Percentiles rank a stretch among this genome's conserved stretches.
Evolutionary conservation across 2,329 filamentous ascomycete species (phyloP).

Genomic region (Cladosporium sp.): DNA sequence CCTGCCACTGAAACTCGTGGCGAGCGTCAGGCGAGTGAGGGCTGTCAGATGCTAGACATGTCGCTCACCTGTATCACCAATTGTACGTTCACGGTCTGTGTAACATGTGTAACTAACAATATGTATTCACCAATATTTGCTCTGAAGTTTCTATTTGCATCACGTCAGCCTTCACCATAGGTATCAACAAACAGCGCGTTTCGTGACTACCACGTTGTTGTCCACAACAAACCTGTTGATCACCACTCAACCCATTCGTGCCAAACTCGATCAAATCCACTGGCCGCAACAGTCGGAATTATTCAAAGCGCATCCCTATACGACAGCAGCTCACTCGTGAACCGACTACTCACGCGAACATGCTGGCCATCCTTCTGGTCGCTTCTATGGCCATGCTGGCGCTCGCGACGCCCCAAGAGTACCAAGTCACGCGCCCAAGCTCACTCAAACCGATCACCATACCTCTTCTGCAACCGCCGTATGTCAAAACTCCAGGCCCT

Average conservation of each 20-base stretch:
- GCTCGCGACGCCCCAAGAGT: neutral
- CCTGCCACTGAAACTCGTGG: neutral
- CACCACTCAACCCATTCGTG: neutral
- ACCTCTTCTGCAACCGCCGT: neutral
- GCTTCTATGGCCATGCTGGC: neutral
- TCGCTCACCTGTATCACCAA: constrained; percentile 10
- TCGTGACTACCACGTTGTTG: neutral
- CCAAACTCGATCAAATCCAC: neutral
- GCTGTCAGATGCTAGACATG: constrained; percentile 1
- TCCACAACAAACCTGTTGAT: too few species aligned
- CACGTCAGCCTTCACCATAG: neutral
- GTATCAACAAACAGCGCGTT: neutral
- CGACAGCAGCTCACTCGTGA: neutral
- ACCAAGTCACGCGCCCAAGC: neutral
- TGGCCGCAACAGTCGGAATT: neutral
- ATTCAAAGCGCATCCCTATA: neutral
- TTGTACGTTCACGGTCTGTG: constrained; percentile 6
- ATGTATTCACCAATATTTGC: neutral
- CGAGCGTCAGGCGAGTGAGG: neutral
- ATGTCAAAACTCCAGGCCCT: neutral
- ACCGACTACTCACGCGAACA: neutral
- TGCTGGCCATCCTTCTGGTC: neutral
- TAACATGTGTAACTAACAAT: constrained; percentile 7
- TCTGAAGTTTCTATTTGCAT: neutral
- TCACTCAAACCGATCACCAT: neutral